These are phyloP conservation scores for Diospyros lotus DNA, from an alignment of 148 eudicot genomes.

Conservation along the genomic window DNA sequence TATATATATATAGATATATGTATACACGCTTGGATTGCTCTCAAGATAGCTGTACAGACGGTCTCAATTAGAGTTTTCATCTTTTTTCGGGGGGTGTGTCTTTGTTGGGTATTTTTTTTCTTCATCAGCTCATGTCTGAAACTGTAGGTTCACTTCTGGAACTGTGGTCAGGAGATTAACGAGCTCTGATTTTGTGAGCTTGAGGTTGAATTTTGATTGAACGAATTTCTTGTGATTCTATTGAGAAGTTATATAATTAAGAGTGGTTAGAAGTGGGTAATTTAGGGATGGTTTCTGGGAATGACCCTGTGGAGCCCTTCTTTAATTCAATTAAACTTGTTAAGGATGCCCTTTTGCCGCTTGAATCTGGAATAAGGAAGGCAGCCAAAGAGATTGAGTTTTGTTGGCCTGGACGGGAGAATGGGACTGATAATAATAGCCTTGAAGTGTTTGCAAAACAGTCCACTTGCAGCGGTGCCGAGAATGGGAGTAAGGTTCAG, in stretches of 20 bases:
- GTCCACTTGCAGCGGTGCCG: constrained; percentile 16
- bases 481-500: constrained; percentile 27
- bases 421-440: constrained; percentile 15
- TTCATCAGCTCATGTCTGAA: too few species aligned
- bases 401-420: constrained; percentile 50
- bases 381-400: constrained; percentile 76
- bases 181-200: too few species aligned
- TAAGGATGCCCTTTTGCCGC: constrained; percentile 61
- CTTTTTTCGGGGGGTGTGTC: too few species aligned
- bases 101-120: too few species aligned
- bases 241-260: neutral
- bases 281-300: constrained; percentile 51
- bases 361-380: constrained; percentile 65
- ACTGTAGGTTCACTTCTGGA: too few species aligned
- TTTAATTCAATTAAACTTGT: constrained; percentile 61
- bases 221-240: neutral
- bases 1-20: too few species aligned
- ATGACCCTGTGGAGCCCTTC: constrained; percentile 71
- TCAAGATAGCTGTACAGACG: too few species aligned
- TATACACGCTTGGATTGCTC: too few species aligned
- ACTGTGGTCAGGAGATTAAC: too few species aligned
- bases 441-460: constrained; percentile 24
- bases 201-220: too few species aligned
- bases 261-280: neutral
- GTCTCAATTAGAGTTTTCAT: too few species aligned